Evolutionary conservation across 2,329 filamentous ascomycete species (phyloP).

Genomic region (Phaeosphaeriaceae sp.): DNA sequence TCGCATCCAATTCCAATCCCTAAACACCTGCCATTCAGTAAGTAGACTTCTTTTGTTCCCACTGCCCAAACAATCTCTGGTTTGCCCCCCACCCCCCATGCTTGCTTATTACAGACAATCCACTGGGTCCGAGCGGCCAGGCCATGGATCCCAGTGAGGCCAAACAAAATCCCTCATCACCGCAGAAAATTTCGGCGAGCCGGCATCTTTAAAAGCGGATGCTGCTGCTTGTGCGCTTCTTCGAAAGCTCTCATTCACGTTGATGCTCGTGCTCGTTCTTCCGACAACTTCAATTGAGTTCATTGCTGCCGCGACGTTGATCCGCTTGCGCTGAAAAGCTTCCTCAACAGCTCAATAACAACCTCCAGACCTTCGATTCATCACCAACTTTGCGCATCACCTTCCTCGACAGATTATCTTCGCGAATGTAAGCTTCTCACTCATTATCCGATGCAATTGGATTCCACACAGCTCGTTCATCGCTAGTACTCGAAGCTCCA

Average conservation of each 20-base stretch:
- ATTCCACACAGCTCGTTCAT: conserved; percentile 9
- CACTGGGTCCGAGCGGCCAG: conserved; percentile 34
- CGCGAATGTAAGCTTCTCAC: conserved; percentile 42
- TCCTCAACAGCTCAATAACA: conserved; percentile 26
- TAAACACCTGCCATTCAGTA: conserved; percentile 32
- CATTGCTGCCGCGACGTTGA: conserved; percentile 31
- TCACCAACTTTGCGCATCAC: conserved; percentile 19
- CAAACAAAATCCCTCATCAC: conserved; percentile 47
- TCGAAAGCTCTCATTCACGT: conserved; percentile 24
- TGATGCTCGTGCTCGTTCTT: conserved; percentile 38
- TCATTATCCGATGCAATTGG: conserved; percentile 24
- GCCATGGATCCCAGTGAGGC: conserved; percentile 20
- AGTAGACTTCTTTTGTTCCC: conserved; percentile 25
- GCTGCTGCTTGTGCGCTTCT: conserved; percentile 23
- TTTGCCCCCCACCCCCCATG: conserved; percentile 24
- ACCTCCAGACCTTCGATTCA: conserved; percentile 10
- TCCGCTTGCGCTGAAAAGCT: conserved; percentile 41
- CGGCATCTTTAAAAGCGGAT: conserved; percentile 39
- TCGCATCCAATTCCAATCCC: conserved; percentile 12
- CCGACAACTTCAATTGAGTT: conserved; percentile 28
- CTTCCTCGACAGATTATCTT: conserved; percentile 26
- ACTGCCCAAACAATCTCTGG: conserved; percentile 26
- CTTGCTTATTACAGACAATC: conserved; percentile 32
- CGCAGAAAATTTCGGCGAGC: conserved; percentile 44
- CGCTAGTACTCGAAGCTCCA: conserved; percentile 12